Conservation (phyloP, 2,329 filamentous ascomycete genomes). For the Fusarium sp. region DNA sequence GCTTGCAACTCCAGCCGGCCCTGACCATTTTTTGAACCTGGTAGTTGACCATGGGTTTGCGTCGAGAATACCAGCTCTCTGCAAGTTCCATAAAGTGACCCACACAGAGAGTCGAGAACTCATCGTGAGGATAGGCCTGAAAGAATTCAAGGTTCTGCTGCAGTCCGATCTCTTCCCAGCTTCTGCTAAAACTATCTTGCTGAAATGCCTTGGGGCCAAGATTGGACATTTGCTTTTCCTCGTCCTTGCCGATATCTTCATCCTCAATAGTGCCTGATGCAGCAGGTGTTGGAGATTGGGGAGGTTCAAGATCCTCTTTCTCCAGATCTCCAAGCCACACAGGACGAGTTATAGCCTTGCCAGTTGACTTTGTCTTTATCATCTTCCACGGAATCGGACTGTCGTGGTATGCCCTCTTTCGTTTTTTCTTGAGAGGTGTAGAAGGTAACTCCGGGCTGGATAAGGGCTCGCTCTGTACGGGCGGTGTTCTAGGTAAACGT, state of each 20-base stretch:
- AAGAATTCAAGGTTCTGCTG: conserved; percentile 23
- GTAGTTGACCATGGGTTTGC: not conserved
- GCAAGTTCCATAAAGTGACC: conserved; percentile 28
- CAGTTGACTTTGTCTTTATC: not conserved
- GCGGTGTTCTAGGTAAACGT: not conserved
- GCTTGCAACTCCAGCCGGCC: not conserved
- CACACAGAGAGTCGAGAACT: conserved; percentile 28
- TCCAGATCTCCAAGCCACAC: not conserved
- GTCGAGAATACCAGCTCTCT: conserved; percentile 27
- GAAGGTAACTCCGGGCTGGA: not conserved
- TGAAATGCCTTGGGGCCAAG: conserved; percentile 16
- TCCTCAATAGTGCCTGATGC: not conserved
- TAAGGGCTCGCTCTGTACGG: not conserved
- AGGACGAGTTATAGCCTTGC: not conserved
- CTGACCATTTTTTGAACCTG: conserved; percentile 2
- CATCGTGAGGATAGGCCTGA: conserved; percentile 38
- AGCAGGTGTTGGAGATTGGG: not conserved
- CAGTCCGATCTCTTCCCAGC: not conserved
- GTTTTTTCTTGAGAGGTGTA: conserved; percentile 7
- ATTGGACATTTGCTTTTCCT: not conserved
- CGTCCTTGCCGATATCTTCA: not conserved
- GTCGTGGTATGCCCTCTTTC: not conserved
- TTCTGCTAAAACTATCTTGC: not conserved
- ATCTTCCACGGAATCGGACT: conserved; percentile 11
- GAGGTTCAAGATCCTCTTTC: not conserved